Evolutionary conservation across 2,329 filamentous ascomycete species (phyloP).

Genomic region (Colletotrichum lindemuthianum): DNA sequence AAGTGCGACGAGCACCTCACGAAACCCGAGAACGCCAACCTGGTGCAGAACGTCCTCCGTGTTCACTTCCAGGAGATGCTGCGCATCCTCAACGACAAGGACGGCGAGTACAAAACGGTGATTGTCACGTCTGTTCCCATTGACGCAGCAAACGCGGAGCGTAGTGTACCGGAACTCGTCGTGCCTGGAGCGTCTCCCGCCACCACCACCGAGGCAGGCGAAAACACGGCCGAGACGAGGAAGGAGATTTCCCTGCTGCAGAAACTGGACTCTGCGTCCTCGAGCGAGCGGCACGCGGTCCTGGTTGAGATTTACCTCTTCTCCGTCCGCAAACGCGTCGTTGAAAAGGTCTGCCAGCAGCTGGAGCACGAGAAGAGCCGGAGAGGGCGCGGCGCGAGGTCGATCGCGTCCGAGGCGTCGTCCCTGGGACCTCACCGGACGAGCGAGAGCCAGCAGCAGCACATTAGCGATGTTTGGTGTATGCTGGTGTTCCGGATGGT

Average conservation of each 20-base stretch:
- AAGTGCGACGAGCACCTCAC: constrained; percentile 38
- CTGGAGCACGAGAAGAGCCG: constrained; percentile 7
- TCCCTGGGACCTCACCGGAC: not conserved
- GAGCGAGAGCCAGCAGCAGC: not conserved
- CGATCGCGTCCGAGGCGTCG: constrained; percentile 18
- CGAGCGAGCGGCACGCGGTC: constrained; percentile 21
- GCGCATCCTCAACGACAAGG: constrained; percentile 53
- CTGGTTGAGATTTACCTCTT: constrained; percentile 26
- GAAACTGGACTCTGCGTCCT: constrained; percentile 21
- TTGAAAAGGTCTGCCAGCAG: constrained; percentile 19
- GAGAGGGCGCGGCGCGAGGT: constrained; percentile 8
- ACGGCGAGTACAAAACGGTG: constrained; percentile 14
- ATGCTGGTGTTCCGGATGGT: constrained; percentile 50
- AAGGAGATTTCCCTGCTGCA: constrained; percentile 27
- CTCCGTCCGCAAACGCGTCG: constrained; percentile 18
- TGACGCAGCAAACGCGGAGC: not conserved
- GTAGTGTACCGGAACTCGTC: not conserved
- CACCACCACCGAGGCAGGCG: not conserved
- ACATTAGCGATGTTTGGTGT: constrained; percentile 44
- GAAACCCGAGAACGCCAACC: constrained; percentile 41
- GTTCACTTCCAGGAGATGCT: constrained; percentile 61
- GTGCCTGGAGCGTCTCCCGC: not conserved
- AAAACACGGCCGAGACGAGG: not conserved
- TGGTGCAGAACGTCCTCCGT: constrained; percentile 57
- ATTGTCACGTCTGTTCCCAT: not conserved